These are phyloP conservation scores for Fusarium sp. DNA, from an alignment of 2,329 filamentous ascomycete species.

Conservation along the genomic window DNA sequence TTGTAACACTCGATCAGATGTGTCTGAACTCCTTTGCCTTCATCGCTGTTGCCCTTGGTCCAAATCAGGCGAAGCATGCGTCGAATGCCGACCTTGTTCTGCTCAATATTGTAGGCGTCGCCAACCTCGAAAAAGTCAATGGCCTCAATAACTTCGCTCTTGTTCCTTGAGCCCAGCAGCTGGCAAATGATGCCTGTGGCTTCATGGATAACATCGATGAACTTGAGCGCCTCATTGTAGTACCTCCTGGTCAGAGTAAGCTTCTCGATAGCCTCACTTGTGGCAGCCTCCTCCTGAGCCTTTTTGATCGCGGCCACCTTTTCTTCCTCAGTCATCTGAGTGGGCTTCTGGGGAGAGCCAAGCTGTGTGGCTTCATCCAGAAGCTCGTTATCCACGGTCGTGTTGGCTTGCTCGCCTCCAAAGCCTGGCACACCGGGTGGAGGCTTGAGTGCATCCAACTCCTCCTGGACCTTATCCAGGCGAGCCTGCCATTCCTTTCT, in stretches of 20 bases:
- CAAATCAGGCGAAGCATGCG: constrained; percentile 97
- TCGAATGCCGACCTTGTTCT: constrained; percentile 90
- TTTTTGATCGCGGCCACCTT: constrained; percentile 79
- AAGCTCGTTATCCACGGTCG: constrained; percentile 78
- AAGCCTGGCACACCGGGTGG: constrained; percentile 73
- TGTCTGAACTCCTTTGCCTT: constrained; percentile 96
- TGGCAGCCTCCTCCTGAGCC: constrained; percentile 86
- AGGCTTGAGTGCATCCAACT: constrained; percentile 84
- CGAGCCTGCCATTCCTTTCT: constrained; percentile 86
- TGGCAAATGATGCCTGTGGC: constrained; percentile 85
- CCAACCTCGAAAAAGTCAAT: constrained; percentile 98
- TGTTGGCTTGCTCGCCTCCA: constrained; percentile 72
- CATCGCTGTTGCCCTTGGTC: constrained; percentile 99
- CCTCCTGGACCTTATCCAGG: constrained; percentile 82
- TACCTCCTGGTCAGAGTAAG: constrained; percentile 89
- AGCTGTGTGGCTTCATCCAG: constrained; percentile 90
- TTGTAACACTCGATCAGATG: constrained; percentile 98
- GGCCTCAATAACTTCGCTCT: constrained; percentile 97
- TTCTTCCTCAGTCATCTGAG: constrained; percentile 81
- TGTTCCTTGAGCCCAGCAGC: constrained; percentile 92
- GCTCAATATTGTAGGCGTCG: constrained; percentile 95
- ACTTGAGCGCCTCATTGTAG: constrained; percentile 91
- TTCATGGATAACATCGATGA: constrained; percentile 90
- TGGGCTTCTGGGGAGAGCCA: constrained; percentile 73
- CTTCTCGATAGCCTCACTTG: constrained; percentile 87